phyloP scores from a whole-genome alignment of 768 basidiomycete species.

The Imleria badia region DNA sequence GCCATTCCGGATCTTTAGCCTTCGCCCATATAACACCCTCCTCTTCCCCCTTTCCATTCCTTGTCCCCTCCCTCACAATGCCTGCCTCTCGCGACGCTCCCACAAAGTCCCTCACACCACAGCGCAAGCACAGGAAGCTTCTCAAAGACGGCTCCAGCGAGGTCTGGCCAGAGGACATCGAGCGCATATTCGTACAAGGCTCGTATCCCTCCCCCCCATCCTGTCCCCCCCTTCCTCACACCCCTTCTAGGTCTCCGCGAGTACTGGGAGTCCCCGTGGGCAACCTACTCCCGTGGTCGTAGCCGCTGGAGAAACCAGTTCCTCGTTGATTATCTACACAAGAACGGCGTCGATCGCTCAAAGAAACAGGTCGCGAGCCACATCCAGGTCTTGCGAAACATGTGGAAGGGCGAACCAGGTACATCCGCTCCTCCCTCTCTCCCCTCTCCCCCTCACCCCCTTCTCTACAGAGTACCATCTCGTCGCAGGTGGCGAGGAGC shows the following conservation, averaged over 20 bases:
- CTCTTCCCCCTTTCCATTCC: constrained; percentile 1
- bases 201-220: neutral
- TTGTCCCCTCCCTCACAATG: constrained; percentile 20
- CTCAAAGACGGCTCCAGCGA: constrained; percentile 77
- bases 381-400: constrained; percentile 80
- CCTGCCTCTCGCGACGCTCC: constrained; percentile 22
- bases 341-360: constrained; percentile 64
- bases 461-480: constrained; percentile 62
- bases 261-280: constrained; percentile 82
- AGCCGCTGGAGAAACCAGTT: constrained; percentile 84
- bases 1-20: constrained; percentile 50
- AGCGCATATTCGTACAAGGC: constrained; percentile 79
- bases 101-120: constrained; percentile 51
- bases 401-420: constrained; percentile 87
- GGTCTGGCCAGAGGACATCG: constrained; percentile 81
- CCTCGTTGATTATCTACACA: constrained; percentile 76
- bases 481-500: constrained; percentile 78
- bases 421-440: constrained; percentile 8
- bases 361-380: constrained; percentile 93
- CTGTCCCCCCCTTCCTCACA: constrained; percentile 2
- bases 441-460: constrained; percentile 4
- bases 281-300: constrained; percentile 75
- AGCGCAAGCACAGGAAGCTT: constrained; percentile 81
- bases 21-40: constrained; percentile 36
- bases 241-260: constrained; percentile 57